phyloP scores from a whole-genome alignment of 2,329 filamentous ascomycete species.

The Colletotrichum melonis region DNA sequence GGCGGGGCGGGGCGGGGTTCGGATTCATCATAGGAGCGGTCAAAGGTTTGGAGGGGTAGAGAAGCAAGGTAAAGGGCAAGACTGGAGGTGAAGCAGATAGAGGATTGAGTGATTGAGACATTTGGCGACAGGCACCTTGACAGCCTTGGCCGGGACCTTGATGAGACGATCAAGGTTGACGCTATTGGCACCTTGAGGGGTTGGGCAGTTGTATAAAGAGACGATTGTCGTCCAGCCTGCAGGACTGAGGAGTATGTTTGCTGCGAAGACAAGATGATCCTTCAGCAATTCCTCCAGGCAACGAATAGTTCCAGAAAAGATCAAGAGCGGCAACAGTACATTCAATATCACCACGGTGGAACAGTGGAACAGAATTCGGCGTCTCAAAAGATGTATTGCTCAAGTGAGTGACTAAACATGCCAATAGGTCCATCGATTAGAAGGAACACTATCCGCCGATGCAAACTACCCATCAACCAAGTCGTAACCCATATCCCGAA shows the following conservation, averaged over 20 bases:
- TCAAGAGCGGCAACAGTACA: too few relatives aligned
- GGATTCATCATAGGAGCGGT: conserved; percentile 30
- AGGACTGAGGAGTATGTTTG: too few relatives aligned
- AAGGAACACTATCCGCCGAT: conserved; percentile 17
- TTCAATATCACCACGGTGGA: too few relatives aligned
- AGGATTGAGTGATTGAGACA: too few relatives aligned
- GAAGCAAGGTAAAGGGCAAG: background rate
- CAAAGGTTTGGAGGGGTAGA: background rate
- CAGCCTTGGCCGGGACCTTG: background rate
- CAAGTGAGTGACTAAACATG: conserved; percentile 28
- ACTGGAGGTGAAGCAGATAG: too few relatives aligned
- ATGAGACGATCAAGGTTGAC: background rate
- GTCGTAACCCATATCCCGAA: background rate
- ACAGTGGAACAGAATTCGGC: background rate
- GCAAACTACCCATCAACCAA: background rate
- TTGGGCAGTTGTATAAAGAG: background rate
- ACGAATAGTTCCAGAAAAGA: background rate
- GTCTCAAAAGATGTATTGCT: conserved; percentile 19
- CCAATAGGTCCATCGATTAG: background rate
- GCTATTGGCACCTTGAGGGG: conserved; percentile 24
- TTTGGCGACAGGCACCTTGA: background rate
- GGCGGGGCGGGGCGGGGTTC: conserved; percentile 30
- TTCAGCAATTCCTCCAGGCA: too few relatives aligned
- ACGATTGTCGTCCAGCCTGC: background rate
- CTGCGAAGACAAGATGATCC: too few relatives aligned